Conservation (phyloP, 208 protist genomes). For the Naegleria fowleri region DNA sequence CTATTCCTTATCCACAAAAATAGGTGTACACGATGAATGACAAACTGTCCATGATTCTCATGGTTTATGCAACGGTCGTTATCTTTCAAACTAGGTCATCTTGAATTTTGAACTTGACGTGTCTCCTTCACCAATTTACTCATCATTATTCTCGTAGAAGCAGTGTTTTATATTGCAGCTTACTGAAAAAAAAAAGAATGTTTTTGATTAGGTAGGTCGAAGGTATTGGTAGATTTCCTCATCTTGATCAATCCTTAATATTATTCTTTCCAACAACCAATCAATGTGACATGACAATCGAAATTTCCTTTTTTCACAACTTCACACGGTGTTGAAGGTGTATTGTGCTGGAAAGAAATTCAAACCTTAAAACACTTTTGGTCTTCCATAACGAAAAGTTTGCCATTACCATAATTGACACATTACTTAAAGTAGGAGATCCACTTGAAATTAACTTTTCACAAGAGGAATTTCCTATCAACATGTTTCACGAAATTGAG, state of each 20-base stretch:
- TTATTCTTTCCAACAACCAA: too few species aligned
- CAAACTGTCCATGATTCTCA: background rate
- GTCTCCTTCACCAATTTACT: background rate
- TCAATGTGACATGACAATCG: too few species aligned
- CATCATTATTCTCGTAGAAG: background rate
- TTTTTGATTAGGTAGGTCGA: background rate
- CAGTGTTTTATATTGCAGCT: background rate
- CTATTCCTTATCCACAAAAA: too few species aligned
- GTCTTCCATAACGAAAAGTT: background rate
- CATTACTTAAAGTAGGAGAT: background rate
- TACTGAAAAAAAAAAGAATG: background rate
- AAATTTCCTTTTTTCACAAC: too few species aligned
- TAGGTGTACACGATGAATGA: background rate
- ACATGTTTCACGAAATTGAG: too few species aligned
- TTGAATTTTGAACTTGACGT: background rate
- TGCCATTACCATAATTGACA: background rate
- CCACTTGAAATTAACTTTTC: background rate
- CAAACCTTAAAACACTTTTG: background rate
- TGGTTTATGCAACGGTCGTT: background rate
- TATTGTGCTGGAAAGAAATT: background rate
- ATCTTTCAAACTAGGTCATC: background rate
- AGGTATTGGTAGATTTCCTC: background rate
- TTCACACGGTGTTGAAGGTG: too few species aligned
- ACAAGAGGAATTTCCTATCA: background rate
- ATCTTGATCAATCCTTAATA: too few species aligned